These are phyloP conservation scores for Microdochium paspali DNA, from an alignment of 2,329 filamentous ascomycete genomes.

Conservation along the genomic window DNA sequence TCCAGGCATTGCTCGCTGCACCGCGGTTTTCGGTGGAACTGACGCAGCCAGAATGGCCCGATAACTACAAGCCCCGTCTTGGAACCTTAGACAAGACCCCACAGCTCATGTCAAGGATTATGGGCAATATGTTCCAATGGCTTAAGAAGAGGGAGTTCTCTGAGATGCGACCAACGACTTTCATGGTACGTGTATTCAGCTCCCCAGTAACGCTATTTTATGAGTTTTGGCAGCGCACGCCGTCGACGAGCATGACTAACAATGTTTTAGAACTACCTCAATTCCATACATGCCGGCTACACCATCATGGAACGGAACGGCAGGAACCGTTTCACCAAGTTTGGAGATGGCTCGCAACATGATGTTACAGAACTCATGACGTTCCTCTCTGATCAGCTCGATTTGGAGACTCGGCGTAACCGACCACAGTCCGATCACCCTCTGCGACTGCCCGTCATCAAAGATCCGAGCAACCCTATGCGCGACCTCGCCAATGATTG, in stretches of 20 bases:
- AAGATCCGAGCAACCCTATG: conserved; percentile 16
- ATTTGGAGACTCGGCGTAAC: conserved; percentile 70
- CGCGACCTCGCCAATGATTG: conserved; percentile 66
- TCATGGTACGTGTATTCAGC: conserved; percentile 38
- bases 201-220: background rate
- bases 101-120: conserved; percentile 49
- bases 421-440: conserved; percentile 29
- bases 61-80: conserved; percentile 61
- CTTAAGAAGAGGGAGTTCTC: conserved; percentile 40
- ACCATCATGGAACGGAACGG: conserved; percentile 13
- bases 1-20: conserved; percentile 76
- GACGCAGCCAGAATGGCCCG: conserved; percentile 48
- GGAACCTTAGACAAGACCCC: conserved; percentile 44
- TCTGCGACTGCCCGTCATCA: conserved; percentile 10
- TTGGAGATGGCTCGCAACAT: conserved; percentile 71
- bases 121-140: conserved; percentile 51
- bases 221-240: conserved; percentile 11
- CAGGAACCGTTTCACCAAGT: conserved; percentile 25
- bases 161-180: conserved; percentile 41
- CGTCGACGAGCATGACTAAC: no score
- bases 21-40: conserved; percentile 56
- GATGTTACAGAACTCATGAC: conserved; percentile 86
- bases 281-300: conserved; percentile 45
- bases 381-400: conserved; percentile 71
- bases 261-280: conserved; percentile 45